These are phyloP conservation scores for Cichorium intybus DNA, from an alignment of 140 eudicot species.

Conservation along the genomic window DNA sequence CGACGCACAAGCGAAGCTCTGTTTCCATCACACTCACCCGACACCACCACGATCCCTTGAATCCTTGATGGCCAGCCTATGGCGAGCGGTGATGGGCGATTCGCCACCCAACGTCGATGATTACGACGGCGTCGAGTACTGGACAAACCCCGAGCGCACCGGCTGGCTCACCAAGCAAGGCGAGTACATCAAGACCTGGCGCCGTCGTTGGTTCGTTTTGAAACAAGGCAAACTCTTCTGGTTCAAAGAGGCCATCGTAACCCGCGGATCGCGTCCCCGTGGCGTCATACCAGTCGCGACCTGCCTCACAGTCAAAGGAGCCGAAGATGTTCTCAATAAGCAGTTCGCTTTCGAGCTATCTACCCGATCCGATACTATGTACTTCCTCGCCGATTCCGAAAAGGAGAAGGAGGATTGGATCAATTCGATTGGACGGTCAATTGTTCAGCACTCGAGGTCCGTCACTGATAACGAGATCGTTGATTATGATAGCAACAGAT, in stretches of 20 bases:
- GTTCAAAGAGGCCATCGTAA: slow-evolving; percentile 82
- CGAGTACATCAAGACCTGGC: slow-evolving; percentile 97
- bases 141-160: slow-evolving; percentile 79
- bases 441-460: slow-evolving; percentile 84
- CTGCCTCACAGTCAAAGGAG: slow-evolving; percentile 90
- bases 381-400: slow-evolving; percentile 81
- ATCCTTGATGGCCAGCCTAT: slow-evolving; percentile 71
- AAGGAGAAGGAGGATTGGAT: slow-evolving; percentile 97
- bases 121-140: slow-evolving; percentile 69
- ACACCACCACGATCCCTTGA: slow-evolving; percentile 51
- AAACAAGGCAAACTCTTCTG: slow-evolving; percentile 95
- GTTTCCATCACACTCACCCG: not conserved
- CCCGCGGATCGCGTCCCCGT: slow-evolving; percentile 78
- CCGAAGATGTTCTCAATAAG: slow-evolving; percentile 83
- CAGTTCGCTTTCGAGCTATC: slow-evolving; percentile 79
- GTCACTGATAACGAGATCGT: slow-evolving; percentile 67
- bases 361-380: slow-evolving; percentile 74
- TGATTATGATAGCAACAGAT: slow-evolving; percentile 60
- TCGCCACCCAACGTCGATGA: slow-evolving; percentile 45
- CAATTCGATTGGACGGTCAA: slow-evolving; percentile 83
- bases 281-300: slow-evolving; percentile 77
- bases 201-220: slow-evolving; percentile 91
- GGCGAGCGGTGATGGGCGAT: slow-evolving; percentile 80
- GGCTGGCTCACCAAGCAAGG: slow-evolving; percentile 99
- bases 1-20: not conserved